Base-by-base conservation (phyloP, 2,329 filamentous ascomycete species). In the Cryphonectria naterciae region DNA sequence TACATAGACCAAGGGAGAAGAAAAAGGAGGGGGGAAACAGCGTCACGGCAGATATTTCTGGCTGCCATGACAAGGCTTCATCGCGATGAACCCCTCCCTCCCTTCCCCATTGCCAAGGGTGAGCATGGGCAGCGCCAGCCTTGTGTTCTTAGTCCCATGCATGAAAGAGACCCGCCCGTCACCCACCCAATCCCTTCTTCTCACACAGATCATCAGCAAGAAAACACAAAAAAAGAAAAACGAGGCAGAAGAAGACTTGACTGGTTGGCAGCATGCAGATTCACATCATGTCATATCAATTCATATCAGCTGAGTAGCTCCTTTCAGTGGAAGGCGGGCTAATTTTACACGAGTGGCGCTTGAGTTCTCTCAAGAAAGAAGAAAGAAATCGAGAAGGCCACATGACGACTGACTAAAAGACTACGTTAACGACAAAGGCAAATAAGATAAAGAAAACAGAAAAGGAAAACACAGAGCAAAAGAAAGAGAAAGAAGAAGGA, bases 261-360 rank as follows among this genome's bases (percentile, higher is more conserved):
- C 22, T 39, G 56, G 17, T n/a, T 39, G 58, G 35, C 22, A 11
- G 22, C 22, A 32, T 39, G 58, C 22, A 39, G 58, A 39, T 32
- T 32, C 22, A 61, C 22, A 61, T 39, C 58, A 39, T 58, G 8
- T 58, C 52, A 61, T 58, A 32, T 58, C 52, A 32, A 15, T 32
- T 28, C 56, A 61, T 37, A 61, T n/a, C 58, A 25, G 11, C 10
- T 61, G 3, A 49, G 46, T 49, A 37, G 32, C 19, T 39, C 35
- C 32, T 61, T 35, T 35, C 19, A 25, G 35, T 61, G 4, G 35
- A 35, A 19, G 35, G 43, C 1, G 19, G 43, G 17, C 22, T 58
- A 61, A 25, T 61, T 22, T 39, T 61, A 61, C 58, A 61, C 58
- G 58, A 39, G 35, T 61, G 35, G 19, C 35, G 58, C 58, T 15